A percentile compares a stretch with the other conserved stretches of the same genome.
Conservation (phyloP, 2,329 filamentous ascomycete genomes). For the Byssoonygena ceratinophila region DNA sequence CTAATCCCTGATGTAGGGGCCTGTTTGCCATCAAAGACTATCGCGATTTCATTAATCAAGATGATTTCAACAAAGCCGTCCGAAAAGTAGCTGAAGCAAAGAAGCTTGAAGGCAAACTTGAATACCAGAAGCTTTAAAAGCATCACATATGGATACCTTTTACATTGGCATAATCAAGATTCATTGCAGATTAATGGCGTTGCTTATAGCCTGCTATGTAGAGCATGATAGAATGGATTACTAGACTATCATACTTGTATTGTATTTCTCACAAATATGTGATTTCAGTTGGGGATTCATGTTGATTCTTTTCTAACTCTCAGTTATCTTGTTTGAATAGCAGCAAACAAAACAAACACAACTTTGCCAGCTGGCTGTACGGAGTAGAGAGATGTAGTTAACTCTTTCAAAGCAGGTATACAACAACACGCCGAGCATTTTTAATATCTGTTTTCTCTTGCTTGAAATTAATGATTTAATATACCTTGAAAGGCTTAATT, state of each 20-base stretch:
- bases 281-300: no score
- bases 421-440: no score
- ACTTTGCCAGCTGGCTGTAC: not conserved
- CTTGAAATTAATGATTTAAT: no score
- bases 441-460: no score
- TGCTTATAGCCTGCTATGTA: not conserved
- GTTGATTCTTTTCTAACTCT: no score
- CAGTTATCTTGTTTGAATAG: no score
- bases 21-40: conserved; percentile 98
- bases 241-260: not conserved
- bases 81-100: conserved; percentile 94
- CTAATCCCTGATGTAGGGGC: conserved; percentile 48
- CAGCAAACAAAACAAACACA: conserved; percentile 3
- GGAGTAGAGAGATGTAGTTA: not conserved
- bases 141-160: not conserved
- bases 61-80: conserved; percentile 98
- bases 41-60: conserved; percentile 88
- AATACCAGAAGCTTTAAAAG: conserved; percentile 86
- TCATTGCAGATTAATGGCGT: not conserved
- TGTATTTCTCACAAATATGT: no score
- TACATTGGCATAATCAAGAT: not conserved
- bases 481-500: no score
- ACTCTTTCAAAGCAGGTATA: no score
- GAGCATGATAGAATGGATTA: not conserved
- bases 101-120: conserved; percentile 96